Evolutionary conservation across 148 eudicot genomes (phyloP), one percentile per base, ranked within the genome.

Genomic region (Vaccinium macrocarpon): DNA sequence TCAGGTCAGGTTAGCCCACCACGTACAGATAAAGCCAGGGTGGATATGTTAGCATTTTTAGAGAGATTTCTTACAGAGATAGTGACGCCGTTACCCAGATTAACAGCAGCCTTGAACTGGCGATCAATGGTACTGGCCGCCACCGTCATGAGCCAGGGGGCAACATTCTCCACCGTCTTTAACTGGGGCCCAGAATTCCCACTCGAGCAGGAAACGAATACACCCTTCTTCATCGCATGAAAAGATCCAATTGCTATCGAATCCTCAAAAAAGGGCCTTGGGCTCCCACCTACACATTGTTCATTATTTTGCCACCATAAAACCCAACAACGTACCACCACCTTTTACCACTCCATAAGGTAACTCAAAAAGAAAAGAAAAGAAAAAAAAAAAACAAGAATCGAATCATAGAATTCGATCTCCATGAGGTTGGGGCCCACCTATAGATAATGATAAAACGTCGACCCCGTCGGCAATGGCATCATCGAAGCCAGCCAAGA

Each of bases 401-500:
- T 35, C 38, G 38, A 35, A 35, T 35, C 38, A 35, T 35, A 35
- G 38, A 35, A 35, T 35, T 35, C 38, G 38, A 35, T 61, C 11
- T 27, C 25, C 9, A 1, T 0, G 66, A 61, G 25, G 25, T 61
- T 61, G 14, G 0, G 48, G 16, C 0, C 92, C 92, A 1, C 95
- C 97, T 1, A 95, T 86, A 1, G 98, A 95, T 4, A 93, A 78
- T 0, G 98, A 95, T 21, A 95, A 87, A 0, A 93, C 27, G 48
- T 95, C 98, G 2, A 91, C 98, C 1, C 94, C 96, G 51, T 95
- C 98, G 0, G 94, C 93, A 3, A 95, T 91, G 14, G 97, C 97
- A 0, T 89, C 94, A 13, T 95, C 98, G 23, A 90, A 92, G 0
- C 83, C 97, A 0, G 98, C 98, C 51, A 95, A 52, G 3, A 95